Percentiles rank a stretch among this genome's conserved stretches.
Evolutionary conservation across 2,329 filamentous ascomycete species (phyloP).

Genomic region (Aspergillus sp.): DNA sequence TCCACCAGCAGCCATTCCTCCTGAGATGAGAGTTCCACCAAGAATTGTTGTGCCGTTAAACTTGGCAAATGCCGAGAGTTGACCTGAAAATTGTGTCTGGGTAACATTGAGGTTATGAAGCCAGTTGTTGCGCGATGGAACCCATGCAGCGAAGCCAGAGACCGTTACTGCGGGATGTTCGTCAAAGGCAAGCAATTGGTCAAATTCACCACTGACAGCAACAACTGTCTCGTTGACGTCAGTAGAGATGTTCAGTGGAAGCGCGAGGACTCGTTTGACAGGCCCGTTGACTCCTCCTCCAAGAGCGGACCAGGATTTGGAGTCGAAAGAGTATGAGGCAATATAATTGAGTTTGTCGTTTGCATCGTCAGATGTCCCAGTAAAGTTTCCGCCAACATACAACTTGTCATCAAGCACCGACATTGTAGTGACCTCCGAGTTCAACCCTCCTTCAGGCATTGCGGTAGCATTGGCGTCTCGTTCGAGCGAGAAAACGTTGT

Average conservation of each 20-base stretch:
- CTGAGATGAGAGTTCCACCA: slow-evolving; percentile 78
- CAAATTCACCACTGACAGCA: slow-evolving; percentile 78
- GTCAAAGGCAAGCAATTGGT: slow-evolving; percentile 66
- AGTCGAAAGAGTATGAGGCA: slow-evolving; percentile 69
- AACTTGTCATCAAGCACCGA: slow-evolving; percentile 65
- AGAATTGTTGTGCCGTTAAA: slow-evolving; percentile 64
- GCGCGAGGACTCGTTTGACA: slow-evolving; percentile 71
- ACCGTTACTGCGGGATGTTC: slow-evolving; percentile 62
- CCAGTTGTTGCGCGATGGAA: slow-evolving; percentile 83
- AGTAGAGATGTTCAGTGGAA: slow-evolving; percentile 74
- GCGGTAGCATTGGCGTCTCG: slow-evolving; percentile 59
- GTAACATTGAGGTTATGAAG: slow-evolving; percentile 71
- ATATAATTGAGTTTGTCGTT: slow-evolving; percentile 70
- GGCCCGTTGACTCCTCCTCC: slow-evolving; percentile 82
- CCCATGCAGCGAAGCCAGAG: slow-evolving; percentile 85
- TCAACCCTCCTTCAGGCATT: slow-evolving; percentile 70
- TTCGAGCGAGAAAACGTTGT: slow-evolving; percentile 76
- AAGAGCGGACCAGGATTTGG: slow-evolving; percentile 72
- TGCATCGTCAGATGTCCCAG: slow-evolving; percentile 64
- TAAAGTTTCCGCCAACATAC: slow-evolving; percentile 85
- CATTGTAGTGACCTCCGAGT: slow-evolving; percentile 73
- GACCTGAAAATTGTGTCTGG: slow-evolving; percentile 68
- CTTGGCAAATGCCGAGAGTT: slow-evolving; percentile 68
- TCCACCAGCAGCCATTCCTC: slow-evolving; percentile 70
- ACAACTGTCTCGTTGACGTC: slow-evolving; percentile 70